Evolutionary conservation across 257 asterid genomes (phyloP).

Genomic region (Plantago elongata): DNA sequence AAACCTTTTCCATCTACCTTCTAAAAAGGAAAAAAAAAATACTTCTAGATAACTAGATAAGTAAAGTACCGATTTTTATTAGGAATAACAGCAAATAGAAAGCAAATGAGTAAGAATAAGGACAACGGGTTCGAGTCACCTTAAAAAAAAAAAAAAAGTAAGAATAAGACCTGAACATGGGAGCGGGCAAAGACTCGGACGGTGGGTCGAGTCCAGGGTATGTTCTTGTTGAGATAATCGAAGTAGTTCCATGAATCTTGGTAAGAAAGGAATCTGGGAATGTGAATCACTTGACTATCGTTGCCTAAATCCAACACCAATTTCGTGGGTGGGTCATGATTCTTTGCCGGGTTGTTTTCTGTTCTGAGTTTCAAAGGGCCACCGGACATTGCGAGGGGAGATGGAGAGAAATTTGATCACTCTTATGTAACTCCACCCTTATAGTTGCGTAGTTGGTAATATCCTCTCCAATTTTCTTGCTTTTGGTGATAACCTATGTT

Average conservation of each 20-base stretch:
- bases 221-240: constrained; percentile 68
- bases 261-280: constrained; percentile 51
- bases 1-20: constrained; percentile 6
- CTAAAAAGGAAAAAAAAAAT: too few species aligned
- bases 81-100: neutral
- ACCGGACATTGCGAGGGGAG: constrained; percentile 20
- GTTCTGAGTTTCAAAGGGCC: constrained; percentile 21
- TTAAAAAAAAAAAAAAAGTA: too few species aligned
- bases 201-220: constrained; percentile 94
- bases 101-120: neutral
- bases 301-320: constrained; percentile 50
- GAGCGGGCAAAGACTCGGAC: constrained; percentile 72
- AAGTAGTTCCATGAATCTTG: constrained; percentile 65
- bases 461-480: too few species aligned
- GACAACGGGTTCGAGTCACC: too few species aligned
- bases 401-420: too few species aligned
- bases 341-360: constrained; percentile 8
- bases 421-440: too few species aligned
- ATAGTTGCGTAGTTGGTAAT: too few species aligned
- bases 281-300: constrained; percentile 58
- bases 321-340: constrained; percentile 25
- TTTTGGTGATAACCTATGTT: too few species aligned
- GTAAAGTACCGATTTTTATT: neutral
- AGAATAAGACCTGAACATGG: constrained; percentile 55
- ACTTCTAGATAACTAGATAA: too few species aligned